Percentiles rank a stretch among this genome's conserved stretches.
These are phyloP conservation scores for Fusarium staphyleae DNA, from an alignment of 2,329 filamentous ascomycete genomes.

Conservation along the genomic window DNA sequence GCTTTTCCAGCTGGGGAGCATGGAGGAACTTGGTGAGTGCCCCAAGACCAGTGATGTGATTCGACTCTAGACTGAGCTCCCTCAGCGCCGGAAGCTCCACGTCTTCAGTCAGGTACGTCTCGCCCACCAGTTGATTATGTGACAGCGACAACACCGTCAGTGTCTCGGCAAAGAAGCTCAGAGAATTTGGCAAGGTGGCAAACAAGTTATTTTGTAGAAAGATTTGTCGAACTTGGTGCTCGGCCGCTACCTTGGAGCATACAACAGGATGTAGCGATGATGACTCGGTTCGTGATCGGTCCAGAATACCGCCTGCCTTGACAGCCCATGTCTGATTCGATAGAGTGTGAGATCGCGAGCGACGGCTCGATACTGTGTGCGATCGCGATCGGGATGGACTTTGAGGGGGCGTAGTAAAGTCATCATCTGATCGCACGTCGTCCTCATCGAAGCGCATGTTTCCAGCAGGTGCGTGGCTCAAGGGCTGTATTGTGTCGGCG, in stretches of 20 bases:
- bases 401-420: slow-evolving; percentile 65
- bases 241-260: slow-evolving; percentile 62
- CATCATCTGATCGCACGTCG: slow-evolving; percentile 58
- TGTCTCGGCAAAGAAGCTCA: slow-evolving; percentile 74
- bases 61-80: slow-evolving; percentile 77
- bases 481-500: background rate
- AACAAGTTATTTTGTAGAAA: slow-evolving; percentile 82
- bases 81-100: slow-evolving; percentile 76
- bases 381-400: slow-evolving; percentile 58
- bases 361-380: slow-evolving; percentile 54
- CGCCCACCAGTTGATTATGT: slow-evolving; percentile 73
- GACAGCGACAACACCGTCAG: slow-evolving; percentile 77
- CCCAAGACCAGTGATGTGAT: slow-evolving; percentile 74
- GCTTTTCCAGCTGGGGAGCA: slow-evolving; percentile 76
- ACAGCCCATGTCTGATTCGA: slow-evolving; percentile 61
- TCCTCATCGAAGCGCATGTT: slow-evolving; percentile 45
- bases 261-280: slow-evolving; percentile 65
- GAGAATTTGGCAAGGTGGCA: slow-evolving; percentile 70
- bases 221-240: slow-evolving; percentile 61
- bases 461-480: background rate
- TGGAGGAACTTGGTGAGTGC: slow-evolving; percentile 70
- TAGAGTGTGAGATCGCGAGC: slow-evolving; percentile 54
- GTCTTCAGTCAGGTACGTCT: slow-evolving; percentile 69
- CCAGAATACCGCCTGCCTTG: slow-evolving; percentile 68
- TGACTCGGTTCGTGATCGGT: slow-evolving; percentile 72